Percentiles rank a stretch among this genome's conserved stretches.
Evolutionary conservation across 2,329 filamentous ascomycete species (phyloP).

Genomic region (Metarhizium album): DNA sequence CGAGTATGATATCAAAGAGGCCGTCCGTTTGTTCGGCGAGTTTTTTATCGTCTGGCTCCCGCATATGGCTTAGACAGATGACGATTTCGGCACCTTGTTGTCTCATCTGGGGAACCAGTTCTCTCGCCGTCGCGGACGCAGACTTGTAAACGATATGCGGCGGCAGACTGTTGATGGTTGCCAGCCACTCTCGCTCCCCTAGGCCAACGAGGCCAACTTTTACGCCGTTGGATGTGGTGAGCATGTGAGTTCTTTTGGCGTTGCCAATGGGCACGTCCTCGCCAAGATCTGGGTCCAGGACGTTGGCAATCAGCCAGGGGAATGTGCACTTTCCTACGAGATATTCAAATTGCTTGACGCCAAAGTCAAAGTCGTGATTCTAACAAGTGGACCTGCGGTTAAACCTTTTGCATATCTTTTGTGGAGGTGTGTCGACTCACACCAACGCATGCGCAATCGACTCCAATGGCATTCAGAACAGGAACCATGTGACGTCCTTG

Average conservation of each 20-base stretch:
- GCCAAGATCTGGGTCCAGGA: conserved; percentile 73
- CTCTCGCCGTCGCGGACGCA: conserved; percentile 62
- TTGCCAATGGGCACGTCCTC: conserved; percentile 64
- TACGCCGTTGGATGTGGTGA: conserved; percentile 72
- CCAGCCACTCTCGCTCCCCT: conserved; percentile 80
- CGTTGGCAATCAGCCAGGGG: conserved; percentile 83
- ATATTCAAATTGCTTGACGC: conserved; percentile 67
- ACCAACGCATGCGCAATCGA: conserved; percentile 71
- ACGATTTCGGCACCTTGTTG: conserved; percentile 73
- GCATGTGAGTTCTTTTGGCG: conserved; percentile 62
- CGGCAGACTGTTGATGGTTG: conserved; percentile 77
- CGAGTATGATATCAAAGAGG: conserved; percentile 73
- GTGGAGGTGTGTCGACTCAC: conserved; percentile 35
- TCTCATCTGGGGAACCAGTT: conserved; percentile 62
- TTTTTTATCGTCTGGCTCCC: conserved; percentile 84
- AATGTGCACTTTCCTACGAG: conserved; percentile 67
- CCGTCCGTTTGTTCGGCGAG: conserved; percentile 64
- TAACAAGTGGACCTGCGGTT: conserved; percentile 19
- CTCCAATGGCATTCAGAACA: conserved; percentile 66
- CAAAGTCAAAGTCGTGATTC: conserved; percentile 92
- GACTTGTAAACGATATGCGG: conserved; percentile 75
- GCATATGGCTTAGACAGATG: conserved; percentile 72
- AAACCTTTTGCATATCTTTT: background rate
- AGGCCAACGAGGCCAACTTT: conserved; percentile 80
- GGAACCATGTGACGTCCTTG: conserved; percentile 76